Base-by-base conservation (phyloP, 2,329 filamentous ascomycete species). In the Ophiostoma ulmi region DNA sequence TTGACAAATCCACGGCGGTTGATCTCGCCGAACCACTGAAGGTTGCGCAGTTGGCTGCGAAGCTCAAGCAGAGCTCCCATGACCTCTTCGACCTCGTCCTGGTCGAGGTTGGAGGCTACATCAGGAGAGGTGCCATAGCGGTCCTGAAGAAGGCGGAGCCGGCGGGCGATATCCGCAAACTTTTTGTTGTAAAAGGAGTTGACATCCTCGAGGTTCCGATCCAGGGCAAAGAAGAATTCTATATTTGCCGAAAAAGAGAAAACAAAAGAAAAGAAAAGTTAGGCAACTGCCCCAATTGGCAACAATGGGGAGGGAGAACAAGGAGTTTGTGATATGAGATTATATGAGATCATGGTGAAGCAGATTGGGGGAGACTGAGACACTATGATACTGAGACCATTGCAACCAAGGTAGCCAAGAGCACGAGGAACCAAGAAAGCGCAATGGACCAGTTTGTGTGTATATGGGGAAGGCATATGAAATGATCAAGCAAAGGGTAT, bases 151-250 rank as follows among this genome's bases (percentile, higher is more conserved):
- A 97, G 86, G 75, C 92, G 93, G 75, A 98, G 83, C 48, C 94
- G 90, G 72, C 95, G 90, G 52, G 90, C 89, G 73, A 90, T 90
- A 76, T 98, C 94, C 73, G 88, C 86, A 77, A 93, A 93, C 79
- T 97, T 97, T 79, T 94, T 96, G 82, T 97, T 97, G 84, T 97
- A 98, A 80, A 99, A 98, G 69, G 88, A 87, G 80, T 97, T 93
- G 79, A 99, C 94, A 81, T 97, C 91, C 83, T 99, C 95, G 77
- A 99, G 90, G 79, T 98, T 97, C 76, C 95, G 92, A 79, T 99
- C 95, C 79, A 99, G 89, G 74, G 91, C 92, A 80, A 94, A 97
- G 83, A 97, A 97, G 85, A 99, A 97, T 80, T 94, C 95, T 97
- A 83, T 76, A 52, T 67, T 48, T 76, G 73, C 73, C 58, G 55